Evolutionary conservation across 768 basidiomycete species (phyloP).

Genomic region (Hericium coralloides): DNA sequence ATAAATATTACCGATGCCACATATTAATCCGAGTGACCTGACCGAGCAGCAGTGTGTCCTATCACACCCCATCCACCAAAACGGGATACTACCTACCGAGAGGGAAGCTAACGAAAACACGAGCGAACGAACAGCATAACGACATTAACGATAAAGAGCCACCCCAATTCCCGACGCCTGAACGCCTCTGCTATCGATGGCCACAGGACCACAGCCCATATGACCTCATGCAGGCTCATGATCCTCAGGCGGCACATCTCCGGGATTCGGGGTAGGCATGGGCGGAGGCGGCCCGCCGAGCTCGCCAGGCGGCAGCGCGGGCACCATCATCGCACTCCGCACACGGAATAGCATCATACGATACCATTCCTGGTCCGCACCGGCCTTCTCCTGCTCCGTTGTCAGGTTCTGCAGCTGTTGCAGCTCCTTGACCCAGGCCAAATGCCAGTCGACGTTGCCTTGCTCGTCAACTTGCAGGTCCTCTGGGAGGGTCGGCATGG

Average conservation of each 20-base stretch:
- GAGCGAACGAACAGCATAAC: not conserved
- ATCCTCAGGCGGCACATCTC: constrained; percentile 11
- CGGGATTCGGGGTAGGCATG: constrained; percentile 7
- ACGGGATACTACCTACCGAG: too few species aligned
- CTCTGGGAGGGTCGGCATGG: constrained; percentile 55
- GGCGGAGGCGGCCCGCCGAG: constrained; percentile 9
- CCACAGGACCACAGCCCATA: not conserved
- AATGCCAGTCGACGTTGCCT: constrained; percentile 73
- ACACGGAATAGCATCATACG: constrained; percentile 80
- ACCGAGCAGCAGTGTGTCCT: too few species aligned
- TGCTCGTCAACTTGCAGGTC: constrained; percentile 66
- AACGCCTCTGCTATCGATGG: too few species aligned
- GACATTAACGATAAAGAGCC: not conserved
- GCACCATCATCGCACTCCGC: constrained; percentile 56
- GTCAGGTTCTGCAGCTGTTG: constrained; percentile 68
- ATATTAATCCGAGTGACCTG: too few species aligned
- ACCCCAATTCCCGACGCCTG: not conserved
- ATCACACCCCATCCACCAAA: too few species aligned
- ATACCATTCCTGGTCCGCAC: constrained; percentile 78
- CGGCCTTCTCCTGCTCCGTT: constrained; percentile 72
- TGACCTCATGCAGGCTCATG: constrained; percentile 10
- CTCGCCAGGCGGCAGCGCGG: constrained; percentile 19
- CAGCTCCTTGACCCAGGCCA: constrained; percentile 76
- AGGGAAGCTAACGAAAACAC: too few species aligned
- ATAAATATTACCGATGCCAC: too few species aligned